Base-by-base conservation (phyloP, 208 protist species). In the Leishmania mexicana region DNA sequence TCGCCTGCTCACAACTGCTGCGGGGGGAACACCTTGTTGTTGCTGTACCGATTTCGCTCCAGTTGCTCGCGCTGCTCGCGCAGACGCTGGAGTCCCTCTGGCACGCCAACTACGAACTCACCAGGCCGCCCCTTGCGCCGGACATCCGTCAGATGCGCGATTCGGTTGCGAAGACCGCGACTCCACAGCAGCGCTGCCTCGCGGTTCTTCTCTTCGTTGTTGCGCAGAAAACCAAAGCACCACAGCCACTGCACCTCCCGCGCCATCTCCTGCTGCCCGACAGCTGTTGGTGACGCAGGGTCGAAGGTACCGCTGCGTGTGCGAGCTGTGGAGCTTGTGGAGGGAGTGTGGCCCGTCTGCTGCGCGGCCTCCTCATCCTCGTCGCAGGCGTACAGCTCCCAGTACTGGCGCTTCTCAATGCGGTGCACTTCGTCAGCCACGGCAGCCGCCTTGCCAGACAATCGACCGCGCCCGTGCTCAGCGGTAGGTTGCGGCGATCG, bases 91-190 rank as follows among this genome's bases (percentile, higher is more conserved):
- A 98, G 89, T 1, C 93, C 93, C 81, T 98, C 93, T 3, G 95
- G 95, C n/a, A 98, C 95, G 1, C 95, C 95, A 65, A 98, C 83
- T 40, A 98, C 93, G 90, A 97, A 98, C 86, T 96, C 92, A 31
- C 92, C 95, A 2, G 92, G 88, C 15, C 86, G 82, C 7, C 93
- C 95, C 40, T 91, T 92, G 60, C 93, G 88, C 38, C 95, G 92
- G 28, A 94, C 88, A 75, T 98, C 93, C 21, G 95, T 98, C 21
- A 98, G 87, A 51, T 94, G 89, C 2, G 93, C 91, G 60, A 96
- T 90, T 70, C 95, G 95, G 15, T 62, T 67, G 53, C 88, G 83
- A 80, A 98, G 83, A 7, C 86, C 79, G 60, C 82, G 80, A 68
- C 88, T 92, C 94, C 95, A 98, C 58, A 88, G 54, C 47, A 87